phyloP scores from a whole-genome alignment of 129 eudicot genomes.

The Flaveria sonorensis region DNA sequence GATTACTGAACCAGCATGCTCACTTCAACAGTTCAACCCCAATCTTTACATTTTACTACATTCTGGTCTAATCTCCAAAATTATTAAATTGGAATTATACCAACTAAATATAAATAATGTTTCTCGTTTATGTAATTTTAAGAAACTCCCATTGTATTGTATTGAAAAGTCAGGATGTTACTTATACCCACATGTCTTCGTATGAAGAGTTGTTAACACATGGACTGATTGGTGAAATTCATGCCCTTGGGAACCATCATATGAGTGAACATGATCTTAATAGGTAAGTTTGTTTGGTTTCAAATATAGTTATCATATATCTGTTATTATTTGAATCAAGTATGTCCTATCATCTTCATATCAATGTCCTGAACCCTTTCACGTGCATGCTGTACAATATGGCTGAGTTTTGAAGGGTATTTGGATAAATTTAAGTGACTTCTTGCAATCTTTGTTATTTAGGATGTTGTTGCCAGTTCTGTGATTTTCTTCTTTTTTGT shows the following conservation, averaged over 20 bases:
- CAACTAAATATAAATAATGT: no score
- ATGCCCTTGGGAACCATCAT: not conserved
- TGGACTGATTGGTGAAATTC: not conserved
- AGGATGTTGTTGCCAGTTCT: slow-evolving; percentile 20
- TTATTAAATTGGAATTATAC: no score
- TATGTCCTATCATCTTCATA: not conserved
- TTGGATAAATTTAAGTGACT: slow-evolving; percentile 16
- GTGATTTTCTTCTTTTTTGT: not conserved
- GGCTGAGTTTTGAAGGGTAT: slow-evolving; percentile 1
- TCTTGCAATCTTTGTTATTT: slow-evolving; percentile 14
- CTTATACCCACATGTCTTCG: not conserved
- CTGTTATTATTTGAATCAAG: not conserved
- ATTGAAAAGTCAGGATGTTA: no score
- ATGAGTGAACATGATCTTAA: not conserved
- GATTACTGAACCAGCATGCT: not conserved
- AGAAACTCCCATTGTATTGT: no score
- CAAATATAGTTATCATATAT: not conserved
- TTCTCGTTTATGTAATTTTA: no score
- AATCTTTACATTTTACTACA: no score
- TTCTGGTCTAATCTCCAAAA: no score
- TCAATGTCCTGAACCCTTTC: not conserved
- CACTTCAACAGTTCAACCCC: not conserved
- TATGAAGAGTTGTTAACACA: not conserved
- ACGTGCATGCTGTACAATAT: not conserved
- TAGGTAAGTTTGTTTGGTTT: not conserved